These are phyloP conservation scores for Tolypocladium tundrense DNA, from an alignment of 2,329 filamentous ascomycete genomes.

Conservation along the genomic window DNA sequence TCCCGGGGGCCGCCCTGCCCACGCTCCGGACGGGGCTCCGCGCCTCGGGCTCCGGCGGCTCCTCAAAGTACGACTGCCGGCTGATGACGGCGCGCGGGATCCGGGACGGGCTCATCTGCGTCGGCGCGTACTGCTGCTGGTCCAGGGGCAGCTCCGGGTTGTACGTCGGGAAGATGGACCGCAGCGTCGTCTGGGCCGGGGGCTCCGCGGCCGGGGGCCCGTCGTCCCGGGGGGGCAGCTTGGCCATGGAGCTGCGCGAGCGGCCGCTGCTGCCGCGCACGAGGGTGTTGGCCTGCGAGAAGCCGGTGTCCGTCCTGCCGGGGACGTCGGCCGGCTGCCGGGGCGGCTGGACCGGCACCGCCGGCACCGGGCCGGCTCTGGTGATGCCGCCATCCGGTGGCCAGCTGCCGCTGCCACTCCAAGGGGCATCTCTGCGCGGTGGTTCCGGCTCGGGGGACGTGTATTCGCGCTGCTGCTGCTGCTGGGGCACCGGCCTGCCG, in stretches of 20 bases:
- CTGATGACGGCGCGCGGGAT: conserved; percentile 57
- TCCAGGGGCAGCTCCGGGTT: conserved; percentile 56
- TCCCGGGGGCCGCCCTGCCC: conserved; percentile 3
- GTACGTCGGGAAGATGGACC: conserved; percentile 69
- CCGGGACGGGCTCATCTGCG: conserved; percentile 50
- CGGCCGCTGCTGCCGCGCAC: conserved; percentile 37
- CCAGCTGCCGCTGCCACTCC: conserved; percentile 1
- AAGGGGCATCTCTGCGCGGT: background rate
- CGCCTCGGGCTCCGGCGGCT: conserved; percentile 4
- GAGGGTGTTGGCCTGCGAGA: conserved; percentile 40
- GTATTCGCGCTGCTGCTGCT: background rate
- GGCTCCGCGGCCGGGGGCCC: conserved; percentile 14
- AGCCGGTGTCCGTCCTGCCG: conserved; percentile 37
- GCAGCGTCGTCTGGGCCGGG: conserved; percentile 28
- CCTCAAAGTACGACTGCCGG: conserved; percentile 45
- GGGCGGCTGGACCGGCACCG: conserved; percentile 31
- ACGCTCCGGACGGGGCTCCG: conserved; percentile 9
- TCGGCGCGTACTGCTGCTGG: conserved; percentile 61
- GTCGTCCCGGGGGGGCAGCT: conserved; percentile 34
- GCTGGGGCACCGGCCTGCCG: conserved; percentile 1
- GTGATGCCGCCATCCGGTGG: background rate
- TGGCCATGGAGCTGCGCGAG: conserved; percentile 47
- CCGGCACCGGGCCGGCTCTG: conserved; percentile 10
- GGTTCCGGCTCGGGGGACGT: background rate
- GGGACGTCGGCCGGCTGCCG: conserved; percentile 31